phyloP scores from a whole-genome alignment of 495 filamentous ascomycete species.

The Amniculicola lignicola region DNA sequence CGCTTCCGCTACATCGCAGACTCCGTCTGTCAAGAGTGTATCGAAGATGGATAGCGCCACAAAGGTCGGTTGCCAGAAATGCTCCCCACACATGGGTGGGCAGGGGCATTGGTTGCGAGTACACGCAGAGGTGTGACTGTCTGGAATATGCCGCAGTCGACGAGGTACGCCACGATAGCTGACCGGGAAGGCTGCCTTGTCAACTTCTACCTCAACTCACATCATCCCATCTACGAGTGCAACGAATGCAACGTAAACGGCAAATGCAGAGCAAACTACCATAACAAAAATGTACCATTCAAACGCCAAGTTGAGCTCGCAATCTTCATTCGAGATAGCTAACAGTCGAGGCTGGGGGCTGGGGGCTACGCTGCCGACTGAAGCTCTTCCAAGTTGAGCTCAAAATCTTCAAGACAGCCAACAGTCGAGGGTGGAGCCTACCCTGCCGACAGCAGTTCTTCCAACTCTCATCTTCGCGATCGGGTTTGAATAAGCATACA shows the following conservation, averaged over 20 bases:
- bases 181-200: conserved; percentile 29
- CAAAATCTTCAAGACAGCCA: conserved; percentile 60
- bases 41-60: conserved; percentile 32
- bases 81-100: conserved; percentile 44
- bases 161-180: conserved; percentile 19
- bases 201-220: conserved; percentile 49
- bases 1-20: conserved; percentile 40
- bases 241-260: conserved; percentile 77
- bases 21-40: conserved; percentile 38
- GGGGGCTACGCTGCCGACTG: no score
- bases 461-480: no score
- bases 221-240: conserved; percentile 75
- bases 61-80: conserved; percentile 37
- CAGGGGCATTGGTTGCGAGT: conserved; percentile 42
- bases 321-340: no score
- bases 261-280: conserved; percentile 62
- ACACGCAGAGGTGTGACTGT: conserved; percentile 39
- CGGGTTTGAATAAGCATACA: no score
- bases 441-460: conserved; percentile 63
- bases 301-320: conserved; percentile 72
- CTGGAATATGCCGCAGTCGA: conserved; percentile 44
- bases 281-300: conserved; percentile 75
- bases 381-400: no score
- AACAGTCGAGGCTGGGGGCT: no score
- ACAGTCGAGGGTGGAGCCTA: conserved; percentile 77